These are phyloP conservation scores for Physcomitrium patens DNA, from an alignment of 225 moss, liverwort and hornwort genomes.

Conservation along the genomic window DNA sequence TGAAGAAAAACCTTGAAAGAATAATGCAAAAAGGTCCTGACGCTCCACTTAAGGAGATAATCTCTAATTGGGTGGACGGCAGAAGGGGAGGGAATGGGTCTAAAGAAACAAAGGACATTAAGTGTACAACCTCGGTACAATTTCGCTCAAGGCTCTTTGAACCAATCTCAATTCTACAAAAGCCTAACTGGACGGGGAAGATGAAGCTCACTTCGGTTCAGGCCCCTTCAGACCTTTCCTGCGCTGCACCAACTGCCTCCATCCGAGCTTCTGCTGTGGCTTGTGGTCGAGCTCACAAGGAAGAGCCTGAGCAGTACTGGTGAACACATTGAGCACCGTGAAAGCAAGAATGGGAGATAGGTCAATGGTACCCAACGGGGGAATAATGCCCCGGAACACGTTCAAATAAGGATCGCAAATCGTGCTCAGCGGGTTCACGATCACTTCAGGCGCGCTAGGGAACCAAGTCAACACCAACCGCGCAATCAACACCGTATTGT, in stretches of 20 bases:
- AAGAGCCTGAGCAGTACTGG: constrained; percentile 89
- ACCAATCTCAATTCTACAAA: constrained; percentile 42
- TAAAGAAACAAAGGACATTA: constrained; percentile 6
- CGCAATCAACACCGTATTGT: constrained; percentile 87
- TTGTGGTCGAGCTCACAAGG: constrained; percentile 76
- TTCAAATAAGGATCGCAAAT: constrained; percentile 97
- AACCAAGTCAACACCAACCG: constrained; percentile 97
- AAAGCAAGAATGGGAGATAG: constrained; percentile 94
- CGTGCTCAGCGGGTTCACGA: constrained; percentile 89
- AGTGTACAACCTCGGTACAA: constrained; percentile 47
- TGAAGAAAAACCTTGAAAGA: constrained; percentile 20
- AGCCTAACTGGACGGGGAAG: constrained; percentile 19
- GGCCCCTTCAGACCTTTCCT: constrained; percentile 53
- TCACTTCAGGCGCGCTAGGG: constrained; percentile 80
- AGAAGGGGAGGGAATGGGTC: neutral
- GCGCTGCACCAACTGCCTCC: constrained; percentile 82
- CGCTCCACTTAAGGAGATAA: constrained; percentile 14
- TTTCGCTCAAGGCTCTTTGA: constrained; percentile 37
- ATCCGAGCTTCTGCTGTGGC: constrained; percentile 64
- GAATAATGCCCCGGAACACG: constrained; percentile 91
- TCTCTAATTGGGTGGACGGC: constrained; percentile 19
- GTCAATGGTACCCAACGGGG: constrained; percentile 77
- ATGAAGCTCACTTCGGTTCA: constrained; percentile 33
- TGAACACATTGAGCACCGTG: constrained; percentile 90
- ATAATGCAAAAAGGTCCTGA: constrained; percentile 38